A percentile compares a stretch with the other conserved stretches of the same genome.
Conservation (phyloP, 768 basidiomycete species). For the Gautieria morchelliformis region DNA sequence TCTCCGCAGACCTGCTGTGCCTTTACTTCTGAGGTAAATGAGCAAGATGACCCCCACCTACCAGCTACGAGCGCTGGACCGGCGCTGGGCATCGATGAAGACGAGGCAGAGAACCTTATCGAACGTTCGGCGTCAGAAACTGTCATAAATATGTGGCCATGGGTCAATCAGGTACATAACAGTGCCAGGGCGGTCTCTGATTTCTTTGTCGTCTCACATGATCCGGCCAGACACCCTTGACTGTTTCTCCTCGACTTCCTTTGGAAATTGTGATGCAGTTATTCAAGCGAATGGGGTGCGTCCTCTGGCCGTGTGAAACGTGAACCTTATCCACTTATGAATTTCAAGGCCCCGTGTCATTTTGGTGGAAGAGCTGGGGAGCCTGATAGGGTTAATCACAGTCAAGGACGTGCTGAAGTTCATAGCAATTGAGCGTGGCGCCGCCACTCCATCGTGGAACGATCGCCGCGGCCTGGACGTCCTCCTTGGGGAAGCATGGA, state of each 20-base stretch:
- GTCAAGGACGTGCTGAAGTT: conserved; percentile 94
- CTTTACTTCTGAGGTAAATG: conserved; percentile 50
- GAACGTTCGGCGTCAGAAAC: conserved; percentile 48
- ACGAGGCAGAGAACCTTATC: conserved; percentile 55
- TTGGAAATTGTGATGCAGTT: conserved; percentile 96
- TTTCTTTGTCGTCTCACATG: background rate
- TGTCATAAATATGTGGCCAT: conserved; percentile 68
- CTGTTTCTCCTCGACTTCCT: conserved; percentile 84
- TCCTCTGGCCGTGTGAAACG: conserved; percentile 10
- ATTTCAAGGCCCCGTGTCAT: conserved; percentile 85
- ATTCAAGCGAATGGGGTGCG: conserved; percentile 96
- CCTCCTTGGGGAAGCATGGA: conserved; percentile 2
- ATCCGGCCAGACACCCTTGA: conserved; percentile 72
- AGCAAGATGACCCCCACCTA: conserved; percentile 41
- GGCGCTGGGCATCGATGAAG: conserved; percentile 55
- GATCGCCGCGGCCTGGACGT: conserved; percentile 14
- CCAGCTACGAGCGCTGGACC: conserved; percentile 34
- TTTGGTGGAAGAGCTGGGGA: conserved; percentile 80
- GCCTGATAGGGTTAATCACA: conserved; percentile 77
- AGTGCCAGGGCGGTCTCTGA: conserved; percentile 3
- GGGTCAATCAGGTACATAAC: conserved; percentile 81
- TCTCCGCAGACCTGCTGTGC: conserved; percentile 58
- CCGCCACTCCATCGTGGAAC: conserved; percentile 22
- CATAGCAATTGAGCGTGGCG: conserved; percentile 43
- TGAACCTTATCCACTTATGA: conserved; percentile 3